These are phyloP conservation scores for Harringtonia aguacate DNA, from an alignment of 2,329 filamentous ascomycete species.

Conservation along the genomic window DNA sequence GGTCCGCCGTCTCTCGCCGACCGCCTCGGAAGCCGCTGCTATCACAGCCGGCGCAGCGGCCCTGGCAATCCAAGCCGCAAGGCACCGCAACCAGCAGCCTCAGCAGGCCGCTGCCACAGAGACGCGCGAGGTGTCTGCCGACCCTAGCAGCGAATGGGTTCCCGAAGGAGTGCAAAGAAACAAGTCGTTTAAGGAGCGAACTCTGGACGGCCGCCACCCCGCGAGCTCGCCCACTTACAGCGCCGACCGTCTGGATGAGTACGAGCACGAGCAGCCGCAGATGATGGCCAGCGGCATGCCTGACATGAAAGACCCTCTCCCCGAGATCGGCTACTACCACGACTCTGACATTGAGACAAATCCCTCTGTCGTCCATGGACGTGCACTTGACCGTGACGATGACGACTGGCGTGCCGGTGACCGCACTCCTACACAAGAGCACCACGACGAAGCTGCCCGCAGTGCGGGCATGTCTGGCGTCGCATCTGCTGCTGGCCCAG, in stretches of 20 bases:
- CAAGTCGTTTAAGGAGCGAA: slow-evolving; percentile 56
- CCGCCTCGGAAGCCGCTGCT: slow-evolving; percentile 40
- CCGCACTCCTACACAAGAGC: slow-evolving; percentile 23
- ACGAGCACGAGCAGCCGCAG: slow-evolving; percentile 30
- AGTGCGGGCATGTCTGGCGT: slow-evolving; percentile 44
- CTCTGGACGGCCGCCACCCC: slow-evolving; percentile 41
- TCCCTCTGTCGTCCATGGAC: slow-evolving; percentile 68
- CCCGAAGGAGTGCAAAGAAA: slow-evolving; percentile 46
- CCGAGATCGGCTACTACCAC: slow-evolving; percentile 60
- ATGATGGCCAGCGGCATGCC: slow-evolving; percentile 63
- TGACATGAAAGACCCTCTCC: slow-evolving; percentile 58
- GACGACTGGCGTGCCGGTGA: slow-evolving; percentile 19
- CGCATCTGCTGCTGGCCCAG: slow-evolving; percentile 33
- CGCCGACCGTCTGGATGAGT: slow-evolving; percentile 43
- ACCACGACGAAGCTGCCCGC: slow-evolving; percentile 22
- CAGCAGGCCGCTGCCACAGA: slow-evolving; percentile 15
- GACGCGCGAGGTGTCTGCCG: slow-evolving; percentile 17
- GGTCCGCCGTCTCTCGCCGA: slow-evolving; percentile 40
- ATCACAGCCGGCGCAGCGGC: slow-evolving; percentile 47
- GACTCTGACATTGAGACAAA: slow-evolving; percentile 67
- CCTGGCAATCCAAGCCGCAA: slow-evolving; percentile 39
- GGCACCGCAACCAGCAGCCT: slow-evolving; percentile 31
- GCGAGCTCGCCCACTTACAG: slow-evolving; percentile 48
- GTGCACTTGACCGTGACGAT: slow-evolving; percentile 39
- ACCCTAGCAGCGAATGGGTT: slow-evolving; percentile 20